Base-by-base conservation (phyloP, 2,329 filamentous ascomycete genomes). In the Byssothecium circinans region DNA sequence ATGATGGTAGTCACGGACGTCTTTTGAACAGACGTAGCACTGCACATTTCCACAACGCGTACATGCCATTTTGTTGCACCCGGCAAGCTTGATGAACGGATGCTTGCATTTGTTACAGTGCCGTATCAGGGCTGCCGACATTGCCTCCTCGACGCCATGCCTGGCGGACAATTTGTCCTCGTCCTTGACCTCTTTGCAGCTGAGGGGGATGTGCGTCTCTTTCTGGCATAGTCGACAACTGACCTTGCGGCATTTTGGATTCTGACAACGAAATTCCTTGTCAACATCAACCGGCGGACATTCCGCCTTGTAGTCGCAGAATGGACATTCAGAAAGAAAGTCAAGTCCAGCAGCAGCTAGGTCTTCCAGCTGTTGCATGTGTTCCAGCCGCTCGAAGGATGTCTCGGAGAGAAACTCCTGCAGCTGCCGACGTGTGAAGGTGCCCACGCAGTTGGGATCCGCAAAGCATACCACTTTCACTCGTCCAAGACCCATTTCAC, bases 11-110 rank as follows among this genome's bases (percentile, higher is more conserved):
- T 80, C 68, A 47, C 78, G 81, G 18, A 83, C 74, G 38, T 78
- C 70, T 58, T 85, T 76, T 18, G 83, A 84, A 71, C 90, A 95
- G 34, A 89, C 77, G 58, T 91, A 90, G 62, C 81, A 85, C 68
- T 84, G 81, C 7, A 74, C 49, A 35, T 77, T 77, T 3, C 59
- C 50, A 57, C 81, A 85, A n/a, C 79, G 78, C 0, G 81, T 75
- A 67, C 90, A 95, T 0, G 69, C 78, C 81, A 95, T 89, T 71
- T 91, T 91, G 73, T 95, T 95, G 74, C 90, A 95, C 2, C 90
- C 90, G 25, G 75, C 67, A 29, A 85, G 81, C 64, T 95, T 95
- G 66, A 95, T 80, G 59, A 92, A 94, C 0, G 85, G 83, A n/a
- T 83, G 81, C n/a, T 78, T 75, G 70, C 87, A 86, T 53, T 75